Percentiles rank a stretch among this genome's conserved stretches.
phyloP scores from a whole-genome alignment of 768 basidiomycete species.

The Pulveroboletus sp. region DNA sequence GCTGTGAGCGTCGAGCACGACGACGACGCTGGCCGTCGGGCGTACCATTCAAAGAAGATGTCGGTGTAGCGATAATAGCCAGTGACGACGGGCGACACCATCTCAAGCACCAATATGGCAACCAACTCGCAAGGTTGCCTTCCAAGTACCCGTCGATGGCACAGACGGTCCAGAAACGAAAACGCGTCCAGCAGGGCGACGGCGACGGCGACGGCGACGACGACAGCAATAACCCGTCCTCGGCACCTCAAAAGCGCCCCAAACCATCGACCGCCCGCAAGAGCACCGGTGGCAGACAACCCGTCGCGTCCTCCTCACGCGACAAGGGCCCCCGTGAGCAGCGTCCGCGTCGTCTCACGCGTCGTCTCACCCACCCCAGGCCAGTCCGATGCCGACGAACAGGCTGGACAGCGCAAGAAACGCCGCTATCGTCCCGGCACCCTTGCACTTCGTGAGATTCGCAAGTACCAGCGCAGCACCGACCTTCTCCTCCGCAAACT shows the following conservation, averaged over 20 bases:
- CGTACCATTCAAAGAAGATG: conserved; percentile 78
- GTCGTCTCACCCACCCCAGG: conserved; percentile 17
- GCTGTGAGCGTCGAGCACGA: background rate
- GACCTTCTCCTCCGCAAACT: conserved; percentile 85
- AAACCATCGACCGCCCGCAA: conserved; percentile 74
- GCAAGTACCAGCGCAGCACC: conserved; percentile 92
- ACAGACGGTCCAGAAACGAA: conserved; percentile 60
- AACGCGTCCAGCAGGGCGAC: conserved; percentile 33
- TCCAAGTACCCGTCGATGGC: conserved; percentile 45
- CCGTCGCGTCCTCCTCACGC: conserved; percentile 29
- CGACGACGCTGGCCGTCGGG: background rate
- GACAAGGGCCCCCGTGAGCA: conserved; percentile 27
- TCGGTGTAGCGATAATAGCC: conserved; percentile 86
- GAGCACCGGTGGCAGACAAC: conserved; percentile 64
- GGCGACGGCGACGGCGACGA: conserved; percentile 33
- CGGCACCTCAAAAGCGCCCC: conserved; percentile 40
- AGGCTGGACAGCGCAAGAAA: conserved; percentile 39
- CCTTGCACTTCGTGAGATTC: conserved; percentile 86
- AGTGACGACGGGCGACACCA: conserved; percentile 47
- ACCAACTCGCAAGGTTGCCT: background rate
- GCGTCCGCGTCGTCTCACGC: background rate
- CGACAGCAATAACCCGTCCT: conserved; percentile 27
- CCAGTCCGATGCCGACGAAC: conserved; percentile 24
- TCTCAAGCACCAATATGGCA: conserved; percentile 16
- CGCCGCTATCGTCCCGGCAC: conserved; percentile 88